Conservation (phyloP, 352 stramenopile species). For the Pseudoperonospora humuli region DNA sequence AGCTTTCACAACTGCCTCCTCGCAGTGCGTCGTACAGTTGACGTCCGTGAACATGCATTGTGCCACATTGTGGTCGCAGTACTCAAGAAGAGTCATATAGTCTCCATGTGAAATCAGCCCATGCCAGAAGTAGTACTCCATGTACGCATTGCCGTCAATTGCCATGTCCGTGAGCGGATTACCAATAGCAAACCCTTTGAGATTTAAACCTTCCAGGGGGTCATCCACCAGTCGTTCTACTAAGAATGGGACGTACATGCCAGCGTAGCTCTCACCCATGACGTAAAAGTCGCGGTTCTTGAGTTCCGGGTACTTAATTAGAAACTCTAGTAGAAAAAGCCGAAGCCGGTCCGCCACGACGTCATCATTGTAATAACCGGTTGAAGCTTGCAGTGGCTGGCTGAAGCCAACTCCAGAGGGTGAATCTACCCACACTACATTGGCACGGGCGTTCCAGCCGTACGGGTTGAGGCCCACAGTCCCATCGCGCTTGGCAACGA, state of each 20-base stretch:
- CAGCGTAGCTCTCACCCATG: conserved; percentile 83
- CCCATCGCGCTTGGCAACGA: conserved; percentile 43
- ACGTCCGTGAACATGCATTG: conserved; percentile 53
- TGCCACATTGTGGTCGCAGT: conserved; percentile 41
- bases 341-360: conserved; percentile 42
- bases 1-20: conserved; percentile 34
- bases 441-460: conserved; percentile 82
- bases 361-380: conserved; percentile 59
- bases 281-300: conserved; percentile 72
- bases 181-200: conserved; percentile 67
- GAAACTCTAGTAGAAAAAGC: conserved; percentile 65
- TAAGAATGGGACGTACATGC: conserved; percentile 83
- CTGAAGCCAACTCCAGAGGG: conserved; percentile 84
- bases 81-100: conserved; percentile 45
- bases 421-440: conserved; percentile 88
- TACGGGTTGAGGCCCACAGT: conserved; percentile 65
- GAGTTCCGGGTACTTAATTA: conserved; percentile 68
- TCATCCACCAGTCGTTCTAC: conserved; percentile 53
- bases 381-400: conserved; percentile 29
- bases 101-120: conserved; percentile 57
- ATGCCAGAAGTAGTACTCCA: conserved; percentile 77
- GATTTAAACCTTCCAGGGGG: conserved; percentile 34
- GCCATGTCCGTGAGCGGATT: conserved; percentile 67
- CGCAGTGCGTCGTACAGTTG: conserved; percentile 41
- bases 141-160: conserved; percentile 57